Percentiles rank a stretch among this genome's conserved stretches.
phyloP scores from a whole-genome alignment of 2,329 filamentous ascomycete genomes.

The Boeremia lycopersici region DNA sequence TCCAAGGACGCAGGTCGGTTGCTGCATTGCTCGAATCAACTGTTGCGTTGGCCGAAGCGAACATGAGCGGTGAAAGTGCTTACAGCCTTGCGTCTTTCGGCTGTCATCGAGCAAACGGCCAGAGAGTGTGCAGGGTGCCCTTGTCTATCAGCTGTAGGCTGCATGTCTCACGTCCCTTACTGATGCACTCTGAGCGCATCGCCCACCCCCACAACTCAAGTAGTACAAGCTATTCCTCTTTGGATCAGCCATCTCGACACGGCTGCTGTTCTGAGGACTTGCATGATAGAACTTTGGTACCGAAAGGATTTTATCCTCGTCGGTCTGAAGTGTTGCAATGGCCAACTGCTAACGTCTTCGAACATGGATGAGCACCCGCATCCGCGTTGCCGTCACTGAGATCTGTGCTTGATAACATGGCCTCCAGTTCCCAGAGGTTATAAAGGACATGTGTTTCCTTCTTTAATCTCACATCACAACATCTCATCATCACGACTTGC shows the following conservation, averaged over 20 bases:
- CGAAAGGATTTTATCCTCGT: slow-evolving; percentile 16
- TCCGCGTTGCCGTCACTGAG: slow-evolving; percentile 20
- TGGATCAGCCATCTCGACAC: slow-evolving; percentile 10
- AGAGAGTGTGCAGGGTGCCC: slow-evolving; percentile 19
- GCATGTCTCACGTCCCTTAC: slow-evolving; percentile 25
- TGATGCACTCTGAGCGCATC: slow-evolving; percentile 13
- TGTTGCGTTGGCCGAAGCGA: slow-evolving; percentile 20
- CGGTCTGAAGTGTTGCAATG: slow-evolving; percentile 15
- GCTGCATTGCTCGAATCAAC: slow-evolving; percentile 24
- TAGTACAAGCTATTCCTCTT: slow-evolving; percentile 7
- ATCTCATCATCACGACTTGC: slow-evolving; percentile 5
- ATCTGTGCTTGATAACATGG: slow-evolving; percentile 11
- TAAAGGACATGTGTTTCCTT: slow-evolving; percentile 10
- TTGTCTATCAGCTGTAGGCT: slow-evolving; percentile 8
- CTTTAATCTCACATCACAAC: not conserved
- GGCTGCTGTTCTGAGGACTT: slow-evolving; percentile 10
- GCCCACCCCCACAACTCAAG: slow-evolving; percentile 14
- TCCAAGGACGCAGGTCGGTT: slow-evolving; percentile 11
- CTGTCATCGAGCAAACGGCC: slow-evolving; percentile 17
- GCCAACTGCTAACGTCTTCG: slow-evolving; percentile 9
- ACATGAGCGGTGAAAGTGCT: slow-evolving; percentile 26
- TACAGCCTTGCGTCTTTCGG: slow-evolving; percentile 23
- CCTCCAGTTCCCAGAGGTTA: slow-evolving; percentile 1
- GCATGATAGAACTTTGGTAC: slow-evolving; percentile 14
- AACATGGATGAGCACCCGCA: slow-evolving; percentile 16